Base-by-base conservation (phyloP, 768 basidiomycete genomes). In the Lactifluus pinguis region DNA sequence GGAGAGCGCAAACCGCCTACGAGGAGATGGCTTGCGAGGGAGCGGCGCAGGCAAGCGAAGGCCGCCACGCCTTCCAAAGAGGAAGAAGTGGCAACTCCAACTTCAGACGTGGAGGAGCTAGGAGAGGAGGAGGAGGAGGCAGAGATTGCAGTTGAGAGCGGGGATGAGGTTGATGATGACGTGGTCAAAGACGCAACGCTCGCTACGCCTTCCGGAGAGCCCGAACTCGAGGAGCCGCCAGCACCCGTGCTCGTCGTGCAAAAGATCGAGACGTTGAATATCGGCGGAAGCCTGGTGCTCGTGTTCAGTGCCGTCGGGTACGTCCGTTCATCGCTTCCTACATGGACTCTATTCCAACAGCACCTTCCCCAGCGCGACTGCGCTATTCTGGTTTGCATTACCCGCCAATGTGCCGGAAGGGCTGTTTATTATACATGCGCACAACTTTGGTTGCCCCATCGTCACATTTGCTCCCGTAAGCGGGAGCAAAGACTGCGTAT, bases 271-370 rank as follows among this genome's bases (percentile, higher is more conserved):
- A 69, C 21, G 15, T 32, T 81, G 7, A 60, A 75, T 7, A 70
- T 75, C 3, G 71, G 71, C 8, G 69, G 67, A 4, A 64, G 66
- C 13, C 71, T 69, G 5, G 72, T 77, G 62, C 65, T 90, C 14
- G 61, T 91, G 6, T 92, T 92, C 69, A 85, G 76, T 60, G 87
- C 78, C 6, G 77, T 89, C 55, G 90, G 91, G 91, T 92, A 66
- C 49, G 84, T 73, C 25, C 11, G 29, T 19, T 48, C 36, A 34
- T 13, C 44, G 51, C 15, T 55, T 47, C 19, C 6, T 17, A 17
- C 41, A 42, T 50, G 49, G 25, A 25, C 25, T 25, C 56, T 7
- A 56, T 14, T 32, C 38, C 32, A 34, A 57, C 54, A 55, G 21
- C 45, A 49, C 57, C 29, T 61, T 36, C 34, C 17, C n/a, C 14